A percentile compares a stretch with the other conserved stretches of the same genome.
phyloP scores from a whole-genome alignment of 2,329 filamentous ascomycete species.

The Phaeoacremonium minimum region DNA sequence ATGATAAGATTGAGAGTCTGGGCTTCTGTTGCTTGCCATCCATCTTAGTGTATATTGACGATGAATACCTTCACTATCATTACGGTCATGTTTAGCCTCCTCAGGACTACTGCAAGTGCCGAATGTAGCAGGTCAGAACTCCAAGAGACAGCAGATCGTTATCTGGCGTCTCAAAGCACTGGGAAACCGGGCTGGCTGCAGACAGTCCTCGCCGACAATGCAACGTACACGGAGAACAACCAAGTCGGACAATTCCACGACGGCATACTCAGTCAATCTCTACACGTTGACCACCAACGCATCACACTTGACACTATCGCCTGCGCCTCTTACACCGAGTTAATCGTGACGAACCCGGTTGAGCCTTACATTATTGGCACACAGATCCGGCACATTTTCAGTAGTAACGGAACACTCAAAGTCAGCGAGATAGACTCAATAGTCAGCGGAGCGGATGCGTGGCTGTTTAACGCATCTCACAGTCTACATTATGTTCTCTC shows the following conservation, averaged over 20 bases:
- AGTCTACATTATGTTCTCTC: slow-evolving; percentile 21
- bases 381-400: slow-evolving; percentile 10
- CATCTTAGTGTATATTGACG: no score
- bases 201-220: slow-evolving; percentile 13
- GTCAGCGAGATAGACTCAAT: slow-evolving; percentile 21
- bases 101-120: no score
- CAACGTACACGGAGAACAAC: slow-evolving; percentile 24
- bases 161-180: background rate
- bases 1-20: no score
- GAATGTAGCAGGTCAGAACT: no score
- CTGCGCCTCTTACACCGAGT: slow-evolving; percentile 3
- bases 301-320: slow-evolving; percentile 12
- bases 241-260: slow-evolving; percentile 17
- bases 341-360: slow-evolving; percentile 4
- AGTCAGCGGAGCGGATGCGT: slow-evolving; percentile 21
- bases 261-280: slow-evolving; percentile 17
- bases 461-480: slow-evolving; percentile 26
- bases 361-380: slow-evolving; percentile 12
- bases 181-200: background rate
- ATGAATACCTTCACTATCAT: no score
- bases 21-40: no score
- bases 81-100: no score
- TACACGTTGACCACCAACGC: slow-evolving; percentile 20
- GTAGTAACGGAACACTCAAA: slow-evolving; percentile 6
- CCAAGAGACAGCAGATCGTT: background rate